These are phyloP conservation scores for Sanghuangporus weigelae DNA, from an alignment of 1,284 basidiomycete species.

Conservation along the genomic window DNA sequence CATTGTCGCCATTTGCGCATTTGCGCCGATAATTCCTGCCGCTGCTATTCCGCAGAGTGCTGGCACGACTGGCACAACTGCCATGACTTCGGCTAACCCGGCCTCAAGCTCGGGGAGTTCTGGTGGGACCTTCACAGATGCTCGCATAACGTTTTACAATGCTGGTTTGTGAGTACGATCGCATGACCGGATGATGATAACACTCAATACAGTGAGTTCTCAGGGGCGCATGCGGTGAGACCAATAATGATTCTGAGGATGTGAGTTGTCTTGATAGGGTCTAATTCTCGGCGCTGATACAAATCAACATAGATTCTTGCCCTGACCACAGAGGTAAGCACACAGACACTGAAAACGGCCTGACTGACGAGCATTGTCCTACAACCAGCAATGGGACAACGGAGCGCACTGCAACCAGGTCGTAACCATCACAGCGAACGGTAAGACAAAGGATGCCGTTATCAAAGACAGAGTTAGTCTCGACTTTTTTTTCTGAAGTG, in stretches of 20 bases:
- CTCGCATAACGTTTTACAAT: constrained; percentile 1
- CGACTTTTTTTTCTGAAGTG: too few species aligned
- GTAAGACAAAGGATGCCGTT: neutral
- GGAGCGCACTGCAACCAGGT: constrained; percentile 4
- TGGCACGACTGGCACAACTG: neutral
- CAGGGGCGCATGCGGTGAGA: constrained; percentile 7
- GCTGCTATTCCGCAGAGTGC: neutral
- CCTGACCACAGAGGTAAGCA: neutral
- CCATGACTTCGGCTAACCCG: too few species aligned
- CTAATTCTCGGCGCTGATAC: neutral
- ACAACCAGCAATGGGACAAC: neutral
- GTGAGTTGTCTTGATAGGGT: neutral
- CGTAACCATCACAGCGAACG: neutral
- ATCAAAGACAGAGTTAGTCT: constrained; percentile 1
- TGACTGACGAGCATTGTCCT: neutral
- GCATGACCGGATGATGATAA: neutral
- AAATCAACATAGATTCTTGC: neutral
- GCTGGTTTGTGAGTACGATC: neutral
- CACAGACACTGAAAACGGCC: neutral
- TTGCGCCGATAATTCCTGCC: too few species aligned
- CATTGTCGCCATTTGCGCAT: too few species aligned
- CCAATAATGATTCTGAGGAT: neutral
- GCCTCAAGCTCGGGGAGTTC: too few species aligned
- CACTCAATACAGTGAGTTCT: neutral
- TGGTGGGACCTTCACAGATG: neutral